Evolutionary conservation across 108 stramenopile genomes (phyloP), one percentile per base, ranked within the genome.

Genomic region (Cyclostephanos tholiformis): DNA sequence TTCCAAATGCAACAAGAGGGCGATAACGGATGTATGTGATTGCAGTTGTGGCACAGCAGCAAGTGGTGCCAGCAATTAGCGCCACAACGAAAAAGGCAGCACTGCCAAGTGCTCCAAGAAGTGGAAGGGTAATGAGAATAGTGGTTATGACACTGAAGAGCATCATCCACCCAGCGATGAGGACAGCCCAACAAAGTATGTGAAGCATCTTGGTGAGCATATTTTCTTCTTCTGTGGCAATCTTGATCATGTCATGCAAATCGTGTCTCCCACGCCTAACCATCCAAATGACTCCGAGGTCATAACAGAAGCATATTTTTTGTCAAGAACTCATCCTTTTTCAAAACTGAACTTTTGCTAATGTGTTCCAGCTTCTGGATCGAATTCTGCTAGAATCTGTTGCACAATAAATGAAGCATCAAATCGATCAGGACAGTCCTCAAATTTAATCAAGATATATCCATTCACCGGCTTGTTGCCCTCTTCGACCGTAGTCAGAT

Each of bases 281-380:
- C 85, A 85, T 85, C 85, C 85, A 85, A 58, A 85, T 80, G 22
- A 75, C 53, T 32, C 85, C 85, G 22, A 85, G 75, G 64, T 85
- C 79, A 58, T 83, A 69, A 49, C 69, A 59, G 44, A 82, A 73
- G 38, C 77, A 82, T 65, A 78, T 76, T 32, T 74, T 79, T 35
- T 78, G 44, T 82, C 82, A 56, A 72, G 44, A 4, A 85, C 78
- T 22, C 41, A 30, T 9, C 55, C 68, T 36, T 80, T 79, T 41
- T 82, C 75, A 19, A 85, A 75, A 16, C 79, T 79, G 52, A 64
- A 82, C 74, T 85, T 83, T 35, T 78, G 69, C 0, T 44, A 7
- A 13, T 48, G 55, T 12, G 73, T 50, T 48, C 82, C 82, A 22
- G 46, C 56, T 55, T 81, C 85, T 5, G 71, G 77, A 67, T 85